Conservation (phyloP, 1,284 basidiomycete genomes). For the Trametes hirsuta region DNA sequence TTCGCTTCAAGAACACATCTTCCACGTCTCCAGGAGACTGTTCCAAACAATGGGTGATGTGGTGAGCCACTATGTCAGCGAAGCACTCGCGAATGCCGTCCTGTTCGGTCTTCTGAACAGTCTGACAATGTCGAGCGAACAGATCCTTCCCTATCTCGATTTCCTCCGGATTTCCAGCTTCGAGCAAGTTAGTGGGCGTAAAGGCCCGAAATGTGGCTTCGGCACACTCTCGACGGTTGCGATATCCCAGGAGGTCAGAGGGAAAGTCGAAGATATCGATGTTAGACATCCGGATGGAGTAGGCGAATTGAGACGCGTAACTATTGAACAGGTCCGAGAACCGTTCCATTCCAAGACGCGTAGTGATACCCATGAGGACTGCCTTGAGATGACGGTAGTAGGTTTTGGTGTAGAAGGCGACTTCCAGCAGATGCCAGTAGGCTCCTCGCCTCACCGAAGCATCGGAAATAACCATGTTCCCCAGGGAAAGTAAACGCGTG, state of each 20-base stretch:
- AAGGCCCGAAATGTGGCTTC: constrained; percentile 64
- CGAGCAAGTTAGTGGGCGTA: constrained; percentile 61
- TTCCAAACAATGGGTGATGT: constrained; percentile 54
- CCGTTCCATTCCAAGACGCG: constrained; percentile 68
- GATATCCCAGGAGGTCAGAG: constrained; percentile 73
- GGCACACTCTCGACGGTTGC: constrained; percentile 60
- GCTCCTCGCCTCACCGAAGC: constrained; percentile 83
- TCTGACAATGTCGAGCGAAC: constrained; percentile 67
- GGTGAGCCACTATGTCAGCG: constrained; percentile 70
- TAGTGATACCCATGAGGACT: constrained; percentile 65
- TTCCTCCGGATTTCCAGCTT: constrained; percentile 34
- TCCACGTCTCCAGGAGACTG: constrained; percentile 7
- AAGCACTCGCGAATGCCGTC: constrained; percentile 71
- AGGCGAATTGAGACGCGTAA: constrained; percentile 80
- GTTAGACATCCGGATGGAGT: constrained; percentile 54
- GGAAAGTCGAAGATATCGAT: constrained; percentile 70
- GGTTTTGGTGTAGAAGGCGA: constrained; percentile 48
- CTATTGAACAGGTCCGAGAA: constrained; percentile 76
- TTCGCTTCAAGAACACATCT: constrained; percentile 10
- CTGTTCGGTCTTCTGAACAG: constrained; percentile 51
- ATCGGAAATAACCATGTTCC: constrained; percentile 85
- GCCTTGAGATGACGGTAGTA: constrained; percentile 68
- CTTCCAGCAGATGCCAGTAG: constrained; percentile 87
- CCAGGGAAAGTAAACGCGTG: constrained; percentile 77
- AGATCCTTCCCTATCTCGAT: constrained; percentile 46